Conservation (phyloP, 2,329 filamentous ascomycete genomes). For the Colletotrichum sp. region DNA sequence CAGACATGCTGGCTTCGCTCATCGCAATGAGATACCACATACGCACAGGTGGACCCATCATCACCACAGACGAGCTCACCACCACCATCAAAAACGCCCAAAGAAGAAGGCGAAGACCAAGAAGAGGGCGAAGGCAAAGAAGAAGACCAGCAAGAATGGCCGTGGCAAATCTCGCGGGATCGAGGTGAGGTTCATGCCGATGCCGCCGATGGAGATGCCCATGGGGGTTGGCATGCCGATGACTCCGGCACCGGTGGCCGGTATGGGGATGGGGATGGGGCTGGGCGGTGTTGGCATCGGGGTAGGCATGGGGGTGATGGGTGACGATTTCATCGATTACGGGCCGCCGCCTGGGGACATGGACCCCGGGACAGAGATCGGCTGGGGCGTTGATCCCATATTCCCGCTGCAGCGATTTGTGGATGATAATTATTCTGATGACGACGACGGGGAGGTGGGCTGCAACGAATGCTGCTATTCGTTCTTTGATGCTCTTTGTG, state of each 20-base stretch:
- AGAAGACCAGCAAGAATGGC: background rate
- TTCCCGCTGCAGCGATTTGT: background rate
- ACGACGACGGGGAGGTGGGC: background rate
- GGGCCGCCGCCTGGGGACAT: slow-evolving; percentile 4
- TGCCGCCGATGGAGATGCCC: slow-evolving; percentile 1
- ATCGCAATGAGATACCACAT: background rate
- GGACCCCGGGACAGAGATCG: slow-evolving; percentile 1
- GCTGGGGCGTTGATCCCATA: background rate
- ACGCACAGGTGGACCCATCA: background rate
- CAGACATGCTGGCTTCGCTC: background rate
- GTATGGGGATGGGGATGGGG: background rate
- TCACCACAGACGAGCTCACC: background rate
- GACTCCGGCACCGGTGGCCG: background rate
- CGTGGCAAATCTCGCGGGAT: background rate
- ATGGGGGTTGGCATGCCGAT: background rate
- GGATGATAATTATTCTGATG: background rate
- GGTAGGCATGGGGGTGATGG: background rate
- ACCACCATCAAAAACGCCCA: background rate
- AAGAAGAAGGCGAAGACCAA: background rate
- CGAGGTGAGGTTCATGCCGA: background rate
- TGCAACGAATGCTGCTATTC: slow-evolving; percentile 3
- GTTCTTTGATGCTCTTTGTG: slow-evolving; percentile 7
- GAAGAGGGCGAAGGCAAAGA: background rate
- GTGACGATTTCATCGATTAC: slow-evolving; percentile 15
- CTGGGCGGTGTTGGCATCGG: background rate